These are phyloP conservation scores for Boletus pseudo-olivaceus DNA, from an alignment of 768 basidiomycete species.

Conservation along the genomic window DNA sequence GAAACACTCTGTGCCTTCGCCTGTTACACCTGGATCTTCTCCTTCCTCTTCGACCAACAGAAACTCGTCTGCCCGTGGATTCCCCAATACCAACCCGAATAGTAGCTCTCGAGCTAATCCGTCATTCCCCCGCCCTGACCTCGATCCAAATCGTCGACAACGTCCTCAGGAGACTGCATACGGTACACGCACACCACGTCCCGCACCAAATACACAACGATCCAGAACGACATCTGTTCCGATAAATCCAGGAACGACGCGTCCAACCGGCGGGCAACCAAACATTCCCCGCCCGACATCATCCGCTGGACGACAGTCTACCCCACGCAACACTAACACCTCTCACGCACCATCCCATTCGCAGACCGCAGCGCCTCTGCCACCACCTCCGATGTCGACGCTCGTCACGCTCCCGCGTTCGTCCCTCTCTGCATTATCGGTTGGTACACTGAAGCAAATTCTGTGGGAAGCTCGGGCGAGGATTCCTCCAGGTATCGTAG, in stretches of 20 bases:
- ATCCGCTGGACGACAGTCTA: constrained; percentile 11
- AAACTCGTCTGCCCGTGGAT: constrained; percentile 12
- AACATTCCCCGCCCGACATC: constrained; percentile 17
- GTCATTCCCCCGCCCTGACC: constrained; percentile 61
- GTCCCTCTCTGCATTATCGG: constrained; percentile 57
- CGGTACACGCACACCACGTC: constrained; percentile 16
- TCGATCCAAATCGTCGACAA: constrained; percentile 44
- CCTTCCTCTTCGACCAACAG: constrained; percentile 17
- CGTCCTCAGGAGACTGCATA: constrained; percentile 17
- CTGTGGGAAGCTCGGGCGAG: constrained; percentile 79
- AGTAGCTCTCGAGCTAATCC: constrained; percentile 25
- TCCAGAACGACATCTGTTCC: constrained; percentile 24
- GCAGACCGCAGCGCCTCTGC: constrained; percentile 35
- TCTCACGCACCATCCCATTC: constrained; percentile 12
- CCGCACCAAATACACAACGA: constrained; percentile 10
- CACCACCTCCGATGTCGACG: constrained; percentile 55
- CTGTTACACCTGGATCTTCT: constrained; percentile 8
- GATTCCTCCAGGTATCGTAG: constrained; percentile 52
- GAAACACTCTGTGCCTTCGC: constrained; percentile 26
- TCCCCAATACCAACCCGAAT: constrained; percentile 2
- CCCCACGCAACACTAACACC: constrained; percentile 7
- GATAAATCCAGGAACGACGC: constrained; percentile 9
- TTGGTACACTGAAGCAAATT: constrained; percentile 72
- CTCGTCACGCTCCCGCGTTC: constrained; percentile 61
- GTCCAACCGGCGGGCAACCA: background rate